These are phyloP conservation scores for Flaveria floridana DNA, from an alignment of 140 eudicot species.

Conservation along the genomic window DNA sequence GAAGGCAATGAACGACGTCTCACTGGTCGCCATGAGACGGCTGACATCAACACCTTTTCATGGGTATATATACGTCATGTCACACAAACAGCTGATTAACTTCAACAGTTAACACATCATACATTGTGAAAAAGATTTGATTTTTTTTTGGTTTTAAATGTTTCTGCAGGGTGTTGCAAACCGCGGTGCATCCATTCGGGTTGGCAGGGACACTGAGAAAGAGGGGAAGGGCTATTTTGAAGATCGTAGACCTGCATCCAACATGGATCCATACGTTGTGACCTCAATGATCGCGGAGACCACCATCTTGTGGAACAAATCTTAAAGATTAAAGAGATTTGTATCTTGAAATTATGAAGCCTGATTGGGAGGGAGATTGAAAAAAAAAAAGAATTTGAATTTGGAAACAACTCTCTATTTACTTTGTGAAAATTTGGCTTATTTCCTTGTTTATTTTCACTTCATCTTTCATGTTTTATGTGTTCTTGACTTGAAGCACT, in stretches of 20 bases:
- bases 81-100: not conserved
- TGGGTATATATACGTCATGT: constrained; percentile 54
- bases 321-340: constrained; percentile 27
- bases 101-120: not conserved
- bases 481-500: constrained; percentile 26
- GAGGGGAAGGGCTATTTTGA: constrained; percentile 55
- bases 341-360: constrained; percentile 39
- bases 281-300: constrained; percentile 73
- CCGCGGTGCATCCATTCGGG: constrained; percentile 69
- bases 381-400: constrained; percentile 29
- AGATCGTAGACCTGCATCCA: constrained; percentile 55
- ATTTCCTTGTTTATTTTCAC: constrained; percentile 21
- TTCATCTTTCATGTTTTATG: constrained; percentile 24
- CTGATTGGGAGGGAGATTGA: constrained; percentile 43
- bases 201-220: constrained; percentile 53
- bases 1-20: constrained; percentile 97
- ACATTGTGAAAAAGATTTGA: not conserved
- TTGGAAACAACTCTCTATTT: constrained; percentile 42
- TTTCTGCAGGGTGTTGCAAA: constrained; percentile 59
- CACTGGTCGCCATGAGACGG: constrained; percentile 90
- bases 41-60: constrained; percentile 67
- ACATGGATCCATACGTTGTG: constrained; percentile 51
- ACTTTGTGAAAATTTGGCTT: constrained; percentile 16
- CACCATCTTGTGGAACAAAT: constrained; percentile 46
- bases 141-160: not conserved